Evolutionary conservation across 495 filamentous ascomycete species (phyloP).

Genomic region (Penicillium egyptiacum): DNA sequence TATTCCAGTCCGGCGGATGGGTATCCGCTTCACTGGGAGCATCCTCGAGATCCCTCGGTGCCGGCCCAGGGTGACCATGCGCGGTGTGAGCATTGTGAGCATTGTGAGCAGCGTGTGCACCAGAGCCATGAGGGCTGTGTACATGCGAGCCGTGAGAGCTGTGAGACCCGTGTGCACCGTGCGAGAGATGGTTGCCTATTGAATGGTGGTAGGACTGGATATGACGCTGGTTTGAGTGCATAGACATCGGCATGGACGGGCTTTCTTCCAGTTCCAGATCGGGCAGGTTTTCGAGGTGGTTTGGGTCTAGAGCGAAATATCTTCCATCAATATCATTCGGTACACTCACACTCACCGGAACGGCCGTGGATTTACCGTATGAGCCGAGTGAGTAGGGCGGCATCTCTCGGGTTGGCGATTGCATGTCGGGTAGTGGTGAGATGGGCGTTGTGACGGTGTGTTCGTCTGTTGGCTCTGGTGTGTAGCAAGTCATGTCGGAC

Average conservation of each 20-base stretch:
- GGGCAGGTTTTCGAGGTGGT: constrained; percentile 24
- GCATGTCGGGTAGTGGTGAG: constrained; percentile 35
- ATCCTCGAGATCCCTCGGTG: constrained; percentile 12
- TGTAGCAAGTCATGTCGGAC: constrained; percentile 46
- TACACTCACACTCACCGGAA: constrained; percentile 2
- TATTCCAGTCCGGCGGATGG: constrained; percentile 21
- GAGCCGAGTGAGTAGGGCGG: constrained; percentile 19
- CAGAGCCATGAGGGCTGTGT: not conserved
- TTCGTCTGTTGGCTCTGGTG: constrained; percentile 38
- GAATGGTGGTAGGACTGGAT: constrained; percentile 5
- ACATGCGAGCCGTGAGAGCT: not conserved
- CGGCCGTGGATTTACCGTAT: constrained; percentile 21
- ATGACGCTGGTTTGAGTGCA: constrained; percentile 16
- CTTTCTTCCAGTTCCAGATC: constrained; percentile 31
- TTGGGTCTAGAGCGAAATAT: constrained; percentile 21
- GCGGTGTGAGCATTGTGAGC: not conserved
- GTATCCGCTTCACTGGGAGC: constrained; percentile 14
- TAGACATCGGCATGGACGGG: constrained; percentile 15
- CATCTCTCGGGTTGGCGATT: constrained; percentile 34
- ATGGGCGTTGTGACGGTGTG: constrained; percentile 28
- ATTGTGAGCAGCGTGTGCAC: not conserved
- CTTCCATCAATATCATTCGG: constrained; percentile 13
- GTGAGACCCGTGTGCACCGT: not conserved
- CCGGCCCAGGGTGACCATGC: not conserved
- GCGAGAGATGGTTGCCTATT: constrained; percentile 3